A percentile compares a stretch with the other conserved stretches of the same genome.
Conservation (phyloP, 179 eudicot species). For the Patellifolia procumbens region DNA sequence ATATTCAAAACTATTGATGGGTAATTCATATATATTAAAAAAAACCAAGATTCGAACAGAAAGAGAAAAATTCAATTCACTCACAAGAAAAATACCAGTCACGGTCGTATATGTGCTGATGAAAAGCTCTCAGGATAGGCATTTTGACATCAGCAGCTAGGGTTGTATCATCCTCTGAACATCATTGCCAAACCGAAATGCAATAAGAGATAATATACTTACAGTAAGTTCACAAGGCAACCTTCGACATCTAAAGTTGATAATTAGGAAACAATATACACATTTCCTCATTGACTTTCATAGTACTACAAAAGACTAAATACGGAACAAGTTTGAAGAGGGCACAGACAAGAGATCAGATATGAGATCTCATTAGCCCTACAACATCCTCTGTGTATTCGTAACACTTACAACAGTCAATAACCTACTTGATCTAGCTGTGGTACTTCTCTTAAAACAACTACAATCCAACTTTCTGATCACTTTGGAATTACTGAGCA, state of each 20-base stretch:
- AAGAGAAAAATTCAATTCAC: conserved; percentile 28
- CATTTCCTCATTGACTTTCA: neutral
- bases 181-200: conserved; percentile 14
- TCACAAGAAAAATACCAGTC: conserved; percentile 92
- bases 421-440: neutral
- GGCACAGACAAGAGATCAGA: neutral
- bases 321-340: neutral
- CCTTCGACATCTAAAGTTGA: neutral
- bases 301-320: neutral
- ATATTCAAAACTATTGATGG: neutral
- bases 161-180: conserved; percentile 95
- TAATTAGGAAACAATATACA: neutral
- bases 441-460: neutral
- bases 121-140: conserved; percentile 77
- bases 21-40: neutral
- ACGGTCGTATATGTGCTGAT: conserved; percentile 71
- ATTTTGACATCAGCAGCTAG: conserved; percentile 75
- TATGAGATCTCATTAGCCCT: neutral
- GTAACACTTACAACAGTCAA: neutral
- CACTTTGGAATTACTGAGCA: neutral
- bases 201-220: neutral
- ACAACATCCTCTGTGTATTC: neutral
- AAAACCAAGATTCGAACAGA: neutral
- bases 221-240: neutral
- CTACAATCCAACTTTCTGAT: too few species aligned